Evolutionary conservation across 2,329 filamentous ascomycete genomes (phyloP), one percentile per base, ranked within the genome.

Genomic region (Fusarium piperis): DNA sequence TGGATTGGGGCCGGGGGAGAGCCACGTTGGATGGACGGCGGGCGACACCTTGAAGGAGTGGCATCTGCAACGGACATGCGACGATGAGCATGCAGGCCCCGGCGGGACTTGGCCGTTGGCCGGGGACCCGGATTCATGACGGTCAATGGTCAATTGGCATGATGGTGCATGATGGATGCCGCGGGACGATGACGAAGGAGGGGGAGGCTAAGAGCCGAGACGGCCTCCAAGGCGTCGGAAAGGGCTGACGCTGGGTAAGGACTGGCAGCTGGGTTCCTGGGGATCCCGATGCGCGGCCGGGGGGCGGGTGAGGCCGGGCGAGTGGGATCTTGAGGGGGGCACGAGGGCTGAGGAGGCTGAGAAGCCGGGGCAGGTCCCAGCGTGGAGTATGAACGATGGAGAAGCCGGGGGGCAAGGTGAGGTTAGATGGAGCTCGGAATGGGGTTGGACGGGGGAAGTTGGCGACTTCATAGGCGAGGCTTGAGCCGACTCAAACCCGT

Each of bases 251-350:
- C 64, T 61, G 70, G 66, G 38, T 48, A 39, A 51, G 62, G 35
- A 61, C 61, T 67, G 62, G 63, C 67, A 70, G 39, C 63, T 70
- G 59, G 72, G 44, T 77, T 76, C 74, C 75, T 77, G 74, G 71
- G 74, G 75, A 73, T 76, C 74, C 75, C 75, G 75, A 77, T 74
- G 65, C 64, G 67, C 66, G 70, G 68, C 65, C 44, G 44, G 73
- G 73, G 67, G 67, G 67, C 72, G 73, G 74, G 74, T 74, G 59
- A 69, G 74, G 66, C 72, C 74, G 74, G 74, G 72, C 74, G 38
- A 69, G 68, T 68, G 68, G 65, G 68, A 74, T 74, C 48, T 55
- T 67, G 51, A 64, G 73, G 67, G 41, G 41, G 16, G 41, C 20
- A 46, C 41, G 41, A 28, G 41, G 41, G 41, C 41, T 46, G 41